phyloP scores from a whole-genome alignment of 2,329 filamentous ascomycete genomes.

The Lojkania enalia region DNA sequence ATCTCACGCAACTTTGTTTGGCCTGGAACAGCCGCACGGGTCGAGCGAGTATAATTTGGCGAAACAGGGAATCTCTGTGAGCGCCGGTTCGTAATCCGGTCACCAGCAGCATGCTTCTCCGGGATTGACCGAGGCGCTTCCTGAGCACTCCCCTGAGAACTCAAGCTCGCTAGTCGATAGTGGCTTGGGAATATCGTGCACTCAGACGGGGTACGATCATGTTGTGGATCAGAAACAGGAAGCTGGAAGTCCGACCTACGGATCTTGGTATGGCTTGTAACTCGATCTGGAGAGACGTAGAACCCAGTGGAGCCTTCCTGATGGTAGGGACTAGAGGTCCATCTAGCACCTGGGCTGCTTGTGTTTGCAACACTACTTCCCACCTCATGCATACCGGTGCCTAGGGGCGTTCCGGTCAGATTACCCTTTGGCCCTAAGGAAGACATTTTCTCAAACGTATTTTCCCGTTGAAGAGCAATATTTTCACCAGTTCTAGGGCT shows the following conservation, averaged over 20 bases:
- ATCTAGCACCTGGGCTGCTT: conserved; percentile 36
- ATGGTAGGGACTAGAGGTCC: conserved; percentile 24
- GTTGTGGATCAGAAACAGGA: conserved; percentile 2
- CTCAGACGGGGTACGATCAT: conserved; percentile 29
- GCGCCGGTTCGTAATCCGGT: conserved; percentile 10
- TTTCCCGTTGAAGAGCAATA: conserved; percentile 26
- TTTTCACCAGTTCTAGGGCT: neutral
- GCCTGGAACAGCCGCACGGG: conserved; percentile 36
- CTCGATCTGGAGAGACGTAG: conserved; percentile 26
- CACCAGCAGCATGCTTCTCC: neutral
- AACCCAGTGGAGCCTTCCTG: conserved; percentile 16
- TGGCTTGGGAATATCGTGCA: conserved; percentile 23
- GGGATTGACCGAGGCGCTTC: neutral
- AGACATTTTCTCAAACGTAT: conserved; percentile 42
- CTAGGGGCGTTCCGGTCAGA: conserved; percentile 42
- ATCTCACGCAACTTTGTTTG: conserved; percentile 42
- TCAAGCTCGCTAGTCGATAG: neutral
- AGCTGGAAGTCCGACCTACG: conserved; percentile 8
- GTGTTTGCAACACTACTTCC: conserved; percentile 45
- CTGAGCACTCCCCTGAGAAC: neutral
- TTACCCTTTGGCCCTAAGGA: conserved; percentile 40
- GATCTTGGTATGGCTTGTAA: conserved; percentile 28
- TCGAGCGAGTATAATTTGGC: conserved; percentile 21
- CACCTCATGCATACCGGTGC: conserved; percentile 40
- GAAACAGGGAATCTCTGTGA: conserved; percentile 22